Evolutionary conservation across 352 stramenopile genomes (phyloP).

Genomic region (Globisporangium splendens): DNA sequence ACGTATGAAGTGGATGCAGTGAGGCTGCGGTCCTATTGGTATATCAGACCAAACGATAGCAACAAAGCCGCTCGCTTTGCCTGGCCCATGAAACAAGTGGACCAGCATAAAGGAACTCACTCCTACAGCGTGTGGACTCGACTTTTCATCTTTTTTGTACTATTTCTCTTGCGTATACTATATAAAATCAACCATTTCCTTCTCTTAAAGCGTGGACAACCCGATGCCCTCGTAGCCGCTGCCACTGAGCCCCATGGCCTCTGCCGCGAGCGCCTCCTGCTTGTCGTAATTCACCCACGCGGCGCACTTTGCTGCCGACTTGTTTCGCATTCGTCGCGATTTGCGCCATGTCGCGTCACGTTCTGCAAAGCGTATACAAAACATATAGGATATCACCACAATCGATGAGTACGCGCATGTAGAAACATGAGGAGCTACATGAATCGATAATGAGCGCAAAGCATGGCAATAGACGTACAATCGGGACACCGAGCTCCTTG

Average conservation of each 20-base stretch:
- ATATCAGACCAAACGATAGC: too few species aligned
- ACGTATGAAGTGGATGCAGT: too few species aligned
- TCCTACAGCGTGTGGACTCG: too few species aligned
- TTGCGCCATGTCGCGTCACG: conserved; percentile 41
- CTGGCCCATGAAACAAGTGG: too few species aligned
- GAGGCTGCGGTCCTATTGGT: too few species aligned
- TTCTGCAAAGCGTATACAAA: conserved; percentile 34
- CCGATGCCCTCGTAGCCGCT: conserved; percentile 62
- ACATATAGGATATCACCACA: conserved; percentile 9
- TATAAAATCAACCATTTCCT: not conserved
- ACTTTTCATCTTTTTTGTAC: not conserved
- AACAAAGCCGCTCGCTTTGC: too few species aligned
- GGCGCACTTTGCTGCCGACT: conserved; percentile 19
- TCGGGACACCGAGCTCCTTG: conserved; percentile 59
- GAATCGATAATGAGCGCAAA: not conserved
- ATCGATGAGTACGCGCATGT: too few species aligned
- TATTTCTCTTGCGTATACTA: conserved; percentile 1
- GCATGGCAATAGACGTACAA: conserved; percentile 32
- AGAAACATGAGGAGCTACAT: too few species aligned
- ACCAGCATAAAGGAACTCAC: too few species aligned
- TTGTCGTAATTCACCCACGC: conserved; percentile 20
- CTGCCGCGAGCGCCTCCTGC: conserved; percentile 45
- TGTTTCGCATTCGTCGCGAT: conserved; percentile 34
- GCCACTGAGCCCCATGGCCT: conserved; percentile 51
- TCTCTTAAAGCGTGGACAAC: conserved; percentile 47